These are phyloP conservation scores for Poa annua DNA, from an alignment of 176 grass and related monocot species.

Conservation along the genomic window DNA sequence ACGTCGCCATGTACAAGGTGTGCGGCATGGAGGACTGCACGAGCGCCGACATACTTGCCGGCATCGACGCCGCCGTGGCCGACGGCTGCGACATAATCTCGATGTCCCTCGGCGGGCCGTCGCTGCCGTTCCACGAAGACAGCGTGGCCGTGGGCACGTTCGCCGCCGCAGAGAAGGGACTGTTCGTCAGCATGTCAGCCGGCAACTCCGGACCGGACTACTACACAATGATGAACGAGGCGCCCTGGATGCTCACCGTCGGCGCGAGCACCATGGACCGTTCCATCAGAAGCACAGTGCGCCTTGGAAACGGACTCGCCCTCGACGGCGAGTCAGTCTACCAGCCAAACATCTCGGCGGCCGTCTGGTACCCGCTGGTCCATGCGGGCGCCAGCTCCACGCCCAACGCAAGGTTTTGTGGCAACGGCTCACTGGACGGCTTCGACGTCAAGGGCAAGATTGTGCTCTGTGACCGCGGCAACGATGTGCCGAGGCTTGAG, in stretches of 20 bases:
- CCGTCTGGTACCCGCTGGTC: not conserved
- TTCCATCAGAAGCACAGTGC: not conserved
- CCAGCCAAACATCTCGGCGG: constrained; percentile 11
- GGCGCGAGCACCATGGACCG: constrained; percentile 41
- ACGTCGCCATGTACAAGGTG: constrained; percentile 66
- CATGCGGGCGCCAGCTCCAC: not conserved
- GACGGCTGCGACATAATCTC: too few relatives aligned
- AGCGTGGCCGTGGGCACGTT: constrained; percentile 56
- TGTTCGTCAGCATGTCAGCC: constrained; percentile 48
- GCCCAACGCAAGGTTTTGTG: not conserved
- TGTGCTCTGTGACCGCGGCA: constrained; percentile 36
- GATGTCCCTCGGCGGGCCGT: too few relatives aligned
- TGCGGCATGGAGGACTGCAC: not conserved
- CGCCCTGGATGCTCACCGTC: constrained; percentile 7
- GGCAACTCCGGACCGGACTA: constrained; percentile 39
- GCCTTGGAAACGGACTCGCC: not conserved
- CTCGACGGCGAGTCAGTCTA: not conserved
- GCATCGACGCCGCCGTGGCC: too few relatives aligned
- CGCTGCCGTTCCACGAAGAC: constrained; percentile 28
- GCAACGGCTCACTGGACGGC: constrained; percentile 20
- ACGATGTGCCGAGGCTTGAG: not conserved
- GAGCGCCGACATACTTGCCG: too few relatives aligned
- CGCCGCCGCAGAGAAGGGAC: constrained; percentile 41
- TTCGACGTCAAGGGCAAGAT: constrained; percentile 54
- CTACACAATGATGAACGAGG: not conserved